Evolutionary conservation across 768 basidiomycete genomes (phyloP), one percentile per base, ranked within the genome.

Genomic region (Amylocystis lapponica): DNA sequence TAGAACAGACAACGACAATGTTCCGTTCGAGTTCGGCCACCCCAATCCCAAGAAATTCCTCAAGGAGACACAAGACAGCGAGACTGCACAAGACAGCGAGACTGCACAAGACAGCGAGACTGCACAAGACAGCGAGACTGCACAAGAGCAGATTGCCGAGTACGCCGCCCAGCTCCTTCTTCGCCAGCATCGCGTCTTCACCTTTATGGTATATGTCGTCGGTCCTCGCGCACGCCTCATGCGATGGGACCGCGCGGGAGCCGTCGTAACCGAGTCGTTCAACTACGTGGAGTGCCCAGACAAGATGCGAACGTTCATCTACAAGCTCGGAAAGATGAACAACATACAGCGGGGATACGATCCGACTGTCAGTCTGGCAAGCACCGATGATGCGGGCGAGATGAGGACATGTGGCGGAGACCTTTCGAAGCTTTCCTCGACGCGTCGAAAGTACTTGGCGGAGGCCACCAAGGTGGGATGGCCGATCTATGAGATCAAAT

Each of bases 191-290:
- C 37, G 45, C 10, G 4, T n/a, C 13, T 33, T 41, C 20, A 19
- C 16, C 35, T 39, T 40, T 20, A 40, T 31, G 4, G 16, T 47
- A 10, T n/a, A 26, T 14, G 20, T 51, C 14, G 23, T 17, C 29
- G 14, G 27, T 5, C 4, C 19, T 16, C 25, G 16, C 5, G 42
- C 45, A 2, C 49, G 46, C 3, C 21, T 47, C 17, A 14, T 36
- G 2, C 29, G 34, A 10, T 43, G 34, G 31, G 49, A 50, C 29
- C 36, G 37, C 9, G 37, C 41, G 2, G 49, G 49, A 1, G 33
- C 31, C 6, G 21, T 46, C 16, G 41, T 50, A 12, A 35, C 37
- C 14, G 20, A 27, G n/a, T 5, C 32, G 1, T 47, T 51, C 42
- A 25, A 47, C 27, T 47, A 33, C 38, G 17, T 21, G 13, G 13